Evolutionary conservation across 2,329 filamentous ascomycete genomes (phyloP).

Genomic region (Zymoseptoria crescenta): DNA sequence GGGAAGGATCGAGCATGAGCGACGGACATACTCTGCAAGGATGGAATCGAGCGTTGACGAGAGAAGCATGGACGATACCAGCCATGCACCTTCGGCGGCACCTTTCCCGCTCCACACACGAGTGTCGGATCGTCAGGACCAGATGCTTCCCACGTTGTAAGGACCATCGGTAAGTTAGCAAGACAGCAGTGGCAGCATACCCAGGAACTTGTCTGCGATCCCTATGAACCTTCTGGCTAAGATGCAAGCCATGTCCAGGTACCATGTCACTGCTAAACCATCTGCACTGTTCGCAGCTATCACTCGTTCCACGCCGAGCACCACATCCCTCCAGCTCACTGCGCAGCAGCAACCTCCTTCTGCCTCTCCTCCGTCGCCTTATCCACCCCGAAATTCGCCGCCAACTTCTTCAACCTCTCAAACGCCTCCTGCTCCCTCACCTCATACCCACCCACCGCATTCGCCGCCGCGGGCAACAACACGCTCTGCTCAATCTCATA

Average conservation of each 20-base stretch:
- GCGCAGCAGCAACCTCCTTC: neutral
- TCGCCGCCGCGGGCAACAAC: slow-evolving; percentile 15
- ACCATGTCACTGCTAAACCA: neutral
- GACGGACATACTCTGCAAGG: too few relatives aligned
- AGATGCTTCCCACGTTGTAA: too few relatives aligned
- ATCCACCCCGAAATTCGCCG: neutral
- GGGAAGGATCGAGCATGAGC: too few relatives aligned
- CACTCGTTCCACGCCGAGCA: neutral
- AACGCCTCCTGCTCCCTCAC: slow-evolving; percentile 7
- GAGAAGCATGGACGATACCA: too few relatives aligned
- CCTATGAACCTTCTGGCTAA: neutral
- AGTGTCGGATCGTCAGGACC: too few relatives aligned
- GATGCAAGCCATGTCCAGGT: neutral
- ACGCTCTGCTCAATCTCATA: slow-evolving; percentile 46
- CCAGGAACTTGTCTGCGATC: neutral
- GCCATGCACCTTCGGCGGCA: too few relatives aligned
- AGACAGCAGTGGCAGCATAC: neutral
- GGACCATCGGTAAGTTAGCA: neutral
- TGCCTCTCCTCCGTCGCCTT: neutral
- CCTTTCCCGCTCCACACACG: too few relatives aligned
- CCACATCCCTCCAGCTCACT: neutral
- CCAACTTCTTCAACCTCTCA: slow-evolving; percentile 3
- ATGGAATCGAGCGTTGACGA: too few relatives aligned
- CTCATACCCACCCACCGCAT: slow-evolving; percentile 3
- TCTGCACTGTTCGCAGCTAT: too few relatives aligned